Conservation (phyloP, 352 stramenopile genomes). For the Phytophthora syringae region DNA sequence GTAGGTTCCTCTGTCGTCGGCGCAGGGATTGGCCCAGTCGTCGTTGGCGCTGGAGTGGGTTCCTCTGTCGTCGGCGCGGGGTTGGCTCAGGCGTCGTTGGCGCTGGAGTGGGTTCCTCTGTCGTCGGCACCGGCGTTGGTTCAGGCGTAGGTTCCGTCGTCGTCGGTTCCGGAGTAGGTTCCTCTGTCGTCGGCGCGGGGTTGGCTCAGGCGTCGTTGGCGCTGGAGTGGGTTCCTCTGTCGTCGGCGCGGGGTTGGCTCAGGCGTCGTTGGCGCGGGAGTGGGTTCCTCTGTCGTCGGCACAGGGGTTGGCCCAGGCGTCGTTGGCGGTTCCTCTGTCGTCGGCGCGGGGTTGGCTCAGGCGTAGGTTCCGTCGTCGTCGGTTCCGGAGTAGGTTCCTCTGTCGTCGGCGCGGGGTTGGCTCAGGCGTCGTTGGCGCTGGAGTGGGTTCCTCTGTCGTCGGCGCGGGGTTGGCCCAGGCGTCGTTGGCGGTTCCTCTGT, state of each 20-base stretch:
- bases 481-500: too few species aligned
- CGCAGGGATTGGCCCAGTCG: not conserved
- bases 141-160: not conserved
- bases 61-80: too few species aligned
- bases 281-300: not conserved
- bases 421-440: too few species aligned
- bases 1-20: not conserved
- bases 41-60: constrained; percentile 1
- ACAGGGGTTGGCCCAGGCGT: not conserved
- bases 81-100: constrained; percentile 6
- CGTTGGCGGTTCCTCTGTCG: too few species aligned
- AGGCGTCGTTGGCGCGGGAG: not conserved
- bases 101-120: too few species aligned
- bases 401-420: too few species aligned
- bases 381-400: not conserved
- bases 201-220: not conserved
- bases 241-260: constrained; percentile 3
- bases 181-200: too few species aligned
- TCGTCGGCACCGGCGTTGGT: not conserved
- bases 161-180: not conserved
- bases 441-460: not conserved
- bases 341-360: too few species aligned
- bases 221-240: not conserved
- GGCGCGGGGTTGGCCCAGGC: too few species aligned
- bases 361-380: not conserved